phyloP scores from a whole-genome alignment of 2,329 filamentous ascomycete species.

The Colletotrichum tamarilloi region DNA sequence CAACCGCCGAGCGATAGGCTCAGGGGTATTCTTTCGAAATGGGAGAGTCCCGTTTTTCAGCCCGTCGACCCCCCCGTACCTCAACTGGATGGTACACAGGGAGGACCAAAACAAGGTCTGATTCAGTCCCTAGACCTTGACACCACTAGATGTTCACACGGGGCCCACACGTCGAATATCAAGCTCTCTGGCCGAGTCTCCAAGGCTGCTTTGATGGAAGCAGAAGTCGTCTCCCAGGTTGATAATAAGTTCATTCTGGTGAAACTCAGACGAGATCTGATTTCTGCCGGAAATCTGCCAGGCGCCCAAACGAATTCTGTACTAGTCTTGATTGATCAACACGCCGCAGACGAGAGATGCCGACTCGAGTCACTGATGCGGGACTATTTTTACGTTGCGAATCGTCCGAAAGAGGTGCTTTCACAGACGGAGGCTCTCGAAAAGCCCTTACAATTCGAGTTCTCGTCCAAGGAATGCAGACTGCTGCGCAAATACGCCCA shows the following conservation, averaged over 20 bases:
- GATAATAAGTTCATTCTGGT: slow-evolving; percentile 90
- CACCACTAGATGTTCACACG: slow-evolving; percentile 1
- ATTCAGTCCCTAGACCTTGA: neutral
- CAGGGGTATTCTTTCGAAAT: slow-evolving; percentile 67
- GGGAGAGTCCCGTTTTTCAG: slow-evolving; percentile 84
- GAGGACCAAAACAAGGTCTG: slow-evolving; percentile 23
- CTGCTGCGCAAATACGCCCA: slow-evolving; percentile 65
- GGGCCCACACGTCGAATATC: slow-evolving; percentile 3
- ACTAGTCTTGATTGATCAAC: slow-evolving; percentile 88
- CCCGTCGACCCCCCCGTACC: slow-evolving; percentile 58
- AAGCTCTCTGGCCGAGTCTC: slow-evolving; percentile 63
- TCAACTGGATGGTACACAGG: slow-evolving; percentile 42
- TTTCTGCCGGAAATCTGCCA: neutral
- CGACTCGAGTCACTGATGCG: slow-evolving; percentile 79
- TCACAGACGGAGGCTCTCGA: slow-evolving; percentile 52
- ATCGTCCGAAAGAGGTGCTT: slow-evolving; percentile 12
- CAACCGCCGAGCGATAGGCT: slow-evolving; percentile 63
- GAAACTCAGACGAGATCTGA: slow-evolving; percentile 55
- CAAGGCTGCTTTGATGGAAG: slow-evolving; percentile 67
- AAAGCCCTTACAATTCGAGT: slow-evolving; percentile 71
- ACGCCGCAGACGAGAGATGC: slow-evolving; percentile 91
- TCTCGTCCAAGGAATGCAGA: slow-evolving; percentile 68
- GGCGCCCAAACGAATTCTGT: slow-evolving; percentile 52
- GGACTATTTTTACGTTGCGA: slow-evolving; percentile 55
- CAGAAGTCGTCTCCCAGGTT: slow-evolving; percentile 82